These are phyloP conservation scores for Margaritispora aquatica DNA, from an alignment of 495 filamentous ascomycete species.

Conservation along the genomic window DNA sequence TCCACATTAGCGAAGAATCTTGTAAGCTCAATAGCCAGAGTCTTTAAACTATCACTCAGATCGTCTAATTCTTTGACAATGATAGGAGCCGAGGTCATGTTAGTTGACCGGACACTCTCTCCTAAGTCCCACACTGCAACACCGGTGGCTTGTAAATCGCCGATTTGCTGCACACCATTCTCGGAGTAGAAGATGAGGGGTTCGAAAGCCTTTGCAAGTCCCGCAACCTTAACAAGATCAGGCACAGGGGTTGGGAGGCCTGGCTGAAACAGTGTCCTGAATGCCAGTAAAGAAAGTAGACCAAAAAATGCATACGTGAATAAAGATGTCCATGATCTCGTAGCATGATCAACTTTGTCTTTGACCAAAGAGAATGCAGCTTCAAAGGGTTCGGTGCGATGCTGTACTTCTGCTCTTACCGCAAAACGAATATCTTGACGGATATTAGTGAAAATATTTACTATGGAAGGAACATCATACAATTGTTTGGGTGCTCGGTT, in stretches of 20 bases:
- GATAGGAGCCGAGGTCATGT: slow-evolving; percentile 79
- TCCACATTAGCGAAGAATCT: slow-evolving; percentile 89
- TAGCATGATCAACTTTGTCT: slow-evolving; percentile 45
- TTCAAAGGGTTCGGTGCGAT: slow-evolving; percentile 79
- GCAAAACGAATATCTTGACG: slow-evolving; percentile 84
- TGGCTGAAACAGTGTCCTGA: slow-evolving; percentile 63
- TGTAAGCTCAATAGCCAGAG: slow-evolving; percentile 71
- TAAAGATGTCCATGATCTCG: slow-evolving; percentile 61
- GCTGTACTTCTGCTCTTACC: slow-evolving; percentile 77
- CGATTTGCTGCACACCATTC: slow-evolving; percentile 75
- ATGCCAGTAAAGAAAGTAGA: slow-evolving; percentile 50
- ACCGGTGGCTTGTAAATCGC: slow-evolving; percentile 79
- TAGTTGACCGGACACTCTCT: slow-evolving; percentile 79
- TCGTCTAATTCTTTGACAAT: slow-evolving; percentile 81
- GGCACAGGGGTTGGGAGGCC: slow-evolving; percentile 63
- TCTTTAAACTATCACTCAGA: slow-evolving; percentile 75
- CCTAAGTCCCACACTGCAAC: slow-evolving; percentile 90
- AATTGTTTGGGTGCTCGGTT: slow-evolving; percentile 23
- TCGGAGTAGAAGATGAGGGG: slow-evolving; percentile 90
- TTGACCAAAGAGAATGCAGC: slow-evolving; percentile 60
- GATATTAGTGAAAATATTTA: too few species aligned
- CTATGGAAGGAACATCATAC: slow-evolving; percentile 10
- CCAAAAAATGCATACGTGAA: slow-evolving; percentile 46
- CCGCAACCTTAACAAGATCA: slow-evolving; percentile 83
- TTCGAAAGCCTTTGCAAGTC: slow-evolving; percentile 82